Percentiles rank a stretch among this genome's conserved stretches.
Conservation (phyloP, 2,329 filamentous ascomycete species). For the Exophiala sp. region DNA sequence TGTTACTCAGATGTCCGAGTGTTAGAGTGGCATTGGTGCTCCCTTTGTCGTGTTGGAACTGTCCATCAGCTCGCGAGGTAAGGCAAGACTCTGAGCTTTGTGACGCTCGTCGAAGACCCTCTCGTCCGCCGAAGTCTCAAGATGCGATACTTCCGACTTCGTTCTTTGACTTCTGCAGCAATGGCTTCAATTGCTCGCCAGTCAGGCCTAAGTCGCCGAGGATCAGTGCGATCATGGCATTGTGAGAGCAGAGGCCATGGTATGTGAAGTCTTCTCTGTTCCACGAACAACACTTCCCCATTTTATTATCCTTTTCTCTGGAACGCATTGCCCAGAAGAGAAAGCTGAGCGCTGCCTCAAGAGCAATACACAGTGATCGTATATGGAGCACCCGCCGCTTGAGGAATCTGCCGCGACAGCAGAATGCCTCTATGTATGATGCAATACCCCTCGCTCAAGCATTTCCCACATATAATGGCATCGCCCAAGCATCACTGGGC, state of each 20-base stretch:
- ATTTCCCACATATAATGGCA: not conserved
- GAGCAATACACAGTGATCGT: not conserved
- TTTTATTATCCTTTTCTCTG: not conserved
- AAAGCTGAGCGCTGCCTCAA: not conserved
- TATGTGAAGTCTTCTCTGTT: not conserved
- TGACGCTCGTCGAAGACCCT: not conserved
- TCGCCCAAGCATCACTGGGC: not conserved
- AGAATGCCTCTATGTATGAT: not conserved
- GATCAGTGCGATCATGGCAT: not conserved
- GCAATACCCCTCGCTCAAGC: not conserved
- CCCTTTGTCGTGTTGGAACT: no score
- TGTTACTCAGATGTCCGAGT: no score
- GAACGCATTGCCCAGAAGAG: slow-evolving; percentile 1
- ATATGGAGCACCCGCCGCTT: not conserved
- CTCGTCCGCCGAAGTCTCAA: no score
- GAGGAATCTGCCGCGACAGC: not conserved
- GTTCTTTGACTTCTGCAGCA: not conserved
- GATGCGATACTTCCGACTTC: not conserved
- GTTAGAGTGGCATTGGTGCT: no score
- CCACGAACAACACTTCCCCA: not conserved
- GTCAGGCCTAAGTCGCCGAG: not conserved
- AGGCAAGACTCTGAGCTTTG: not conserved
- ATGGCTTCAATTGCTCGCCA: not conserved
- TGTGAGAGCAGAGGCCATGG: not conserved
- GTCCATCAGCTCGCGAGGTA: no score